Evolutionary conservation across 768 basidiomycete genomes (phyloP).

Genomic region (Suillus subluteus): DNA sequence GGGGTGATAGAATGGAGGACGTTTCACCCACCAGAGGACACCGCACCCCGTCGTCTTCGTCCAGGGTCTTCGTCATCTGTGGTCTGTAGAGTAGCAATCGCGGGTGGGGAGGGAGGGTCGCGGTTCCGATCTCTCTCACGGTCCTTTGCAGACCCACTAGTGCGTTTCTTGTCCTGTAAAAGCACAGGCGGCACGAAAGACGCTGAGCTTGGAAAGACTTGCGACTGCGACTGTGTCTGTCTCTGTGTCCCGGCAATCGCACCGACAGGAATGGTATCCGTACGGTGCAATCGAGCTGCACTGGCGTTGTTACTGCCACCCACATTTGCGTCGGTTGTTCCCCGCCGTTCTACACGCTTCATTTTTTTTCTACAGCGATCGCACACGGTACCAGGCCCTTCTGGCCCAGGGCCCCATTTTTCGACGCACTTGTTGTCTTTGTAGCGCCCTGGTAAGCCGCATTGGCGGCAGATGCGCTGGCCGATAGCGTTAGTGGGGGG

Average conservation of each 20-base stretch:
- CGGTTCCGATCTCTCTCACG: constrained; percentile 25
- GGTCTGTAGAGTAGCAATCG: constrained; percentile 34
- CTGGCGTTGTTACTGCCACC: constrained; percentile 17
- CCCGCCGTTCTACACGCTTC: constrained; percentile 80
- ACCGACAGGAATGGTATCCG: constrained; percentile 37
- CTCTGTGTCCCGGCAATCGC: constrained; percentile 25
- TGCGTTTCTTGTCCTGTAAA: constrained; percentile 8
- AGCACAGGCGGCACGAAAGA: neutral
- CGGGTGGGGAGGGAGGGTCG: constrained; percentile 34
- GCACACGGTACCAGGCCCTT: constrained; percentile 83
- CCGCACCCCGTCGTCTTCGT: constrained; percentile 32
- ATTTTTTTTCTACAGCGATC: constrained; percentile 88
- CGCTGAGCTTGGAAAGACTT: constrained; percentile 23
- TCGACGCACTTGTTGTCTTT: constrained; percentile 87
- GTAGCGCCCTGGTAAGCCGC: constrained; percentile 73
- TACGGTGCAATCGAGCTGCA: constrained; percentile 28
- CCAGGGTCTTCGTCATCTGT: constrained; percentile 33
- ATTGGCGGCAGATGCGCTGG: constrained; percentile 78
- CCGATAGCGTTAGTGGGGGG: constrained; percentile 56
- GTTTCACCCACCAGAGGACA: constrained; percentile 11
- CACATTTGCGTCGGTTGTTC: constrained; percentile 54
- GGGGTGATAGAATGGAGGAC: constrained; percentile 12
- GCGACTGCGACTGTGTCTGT: constrained; percentile 20
- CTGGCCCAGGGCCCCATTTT: constrained; percentile 86
- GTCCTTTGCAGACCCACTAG: constrained; percentile 15